A percentile compares a stretch with the other conserved stretches of the same genome.
Evolutionary conservation across 306 rosid species (phyloP).

Genomic region (Fragaria ananassa): DNA sequence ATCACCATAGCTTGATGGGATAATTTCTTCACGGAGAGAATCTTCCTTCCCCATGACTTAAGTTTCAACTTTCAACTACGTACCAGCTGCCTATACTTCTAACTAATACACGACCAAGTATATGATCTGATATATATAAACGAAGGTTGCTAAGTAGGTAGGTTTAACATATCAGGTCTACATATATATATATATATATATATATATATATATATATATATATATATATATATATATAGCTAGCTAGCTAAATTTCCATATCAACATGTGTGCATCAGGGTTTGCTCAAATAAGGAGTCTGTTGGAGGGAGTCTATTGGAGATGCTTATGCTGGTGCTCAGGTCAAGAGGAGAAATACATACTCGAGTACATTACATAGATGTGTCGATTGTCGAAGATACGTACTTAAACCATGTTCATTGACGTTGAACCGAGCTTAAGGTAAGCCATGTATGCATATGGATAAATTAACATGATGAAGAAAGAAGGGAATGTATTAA

Average conservation of each 20-base stretch:
- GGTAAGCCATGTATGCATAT: background rate
- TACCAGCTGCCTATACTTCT: background rate
- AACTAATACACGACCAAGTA: background rate
- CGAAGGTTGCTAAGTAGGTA: background rate
- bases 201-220: too few relatives aligned
- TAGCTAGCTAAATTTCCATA: background rate
- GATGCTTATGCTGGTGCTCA: background rate
- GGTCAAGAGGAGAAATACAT: background rate
- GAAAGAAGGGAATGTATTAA: background rate
- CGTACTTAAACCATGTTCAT: background rate
- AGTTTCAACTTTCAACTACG: background rate
- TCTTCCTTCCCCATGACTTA: background rate
- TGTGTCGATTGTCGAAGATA: too few relatives aligned
- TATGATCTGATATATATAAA: background rate
- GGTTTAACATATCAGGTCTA: background rate
- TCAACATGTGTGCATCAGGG: background rate
- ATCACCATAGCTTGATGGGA: slow-evolving; percentile 18
- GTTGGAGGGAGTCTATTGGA: too few relatives aligned
- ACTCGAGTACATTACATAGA: background rate
- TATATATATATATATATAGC: too few relatives aligned
- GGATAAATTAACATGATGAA: too few relatives aligned
- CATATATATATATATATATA: too few relatives aligned
- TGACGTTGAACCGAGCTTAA: background rate
- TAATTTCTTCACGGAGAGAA: background rate
- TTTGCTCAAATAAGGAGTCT: too few relatives aligned